A percentile compares a stretch with the other conserved stretches of the same genome.
These are phyloP conservation scores for Spiromastix sp. DNA, from an alignment of 2,329 filamentous ascomycete genomes.

Conservation along the genomic window DNA sequence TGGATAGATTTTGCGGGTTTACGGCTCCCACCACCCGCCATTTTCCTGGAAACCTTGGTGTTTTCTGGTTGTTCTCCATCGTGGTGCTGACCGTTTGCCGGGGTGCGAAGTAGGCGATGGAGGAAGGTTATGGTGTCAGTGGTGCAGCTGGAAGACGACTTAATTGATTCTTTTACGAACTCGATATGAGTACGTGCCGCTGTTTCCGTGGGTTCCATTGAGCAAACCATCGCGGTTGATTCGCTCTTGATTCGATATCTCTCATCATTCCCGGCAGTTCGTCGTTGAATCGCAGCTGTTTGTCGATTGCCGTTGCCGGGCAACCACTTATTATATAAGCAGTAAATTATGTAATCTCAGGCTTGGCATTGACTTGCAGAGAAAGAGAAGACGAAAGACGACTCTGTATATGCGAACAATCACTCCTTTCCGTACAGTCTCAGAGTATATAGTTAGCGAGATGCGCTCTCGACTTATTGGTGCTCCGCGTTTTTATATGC, in stretches of 20 bases:
- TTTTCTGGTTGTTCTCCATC: constrained; percentile 13
- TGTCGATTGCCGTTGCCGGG: constrained; percentile 1
- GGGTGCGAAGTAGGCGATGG: constrained; percentile 27
- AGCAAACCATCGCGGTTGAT: too few relatives aligned
- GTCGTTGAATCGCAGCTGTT: too few relatives aligned
- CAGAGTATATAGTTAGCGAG: too few relatives aligned
- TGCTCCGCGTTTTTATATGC: too few relatives aligned
- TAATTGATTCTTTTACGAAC: constrained; percentile 45
- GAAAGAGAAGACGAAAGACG: too few relatives aligned
- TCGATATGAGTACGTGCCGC: constrained; percentile 22
- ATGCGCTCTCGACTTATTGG: too few relatives aligned
- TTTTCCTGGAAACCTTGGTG: constrained; percentile 17
- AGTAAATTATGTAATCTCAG: too few relatives aligned
- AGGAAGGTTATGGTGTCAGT: constrained; percentile 29
- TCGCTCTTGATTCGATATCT: too few relatives aligned
- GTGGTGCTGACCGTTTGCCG: constrained; percentile 13
- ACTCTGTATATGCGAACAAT: too few relatives aligned
- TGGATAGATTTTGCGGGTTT: constrained; percentile 18
- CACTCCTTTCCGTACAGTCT: too few relatives aligned
- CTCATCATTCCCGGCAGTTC: too few relatives aligned
- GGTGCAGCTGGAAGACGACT: constrained; percentile 45
- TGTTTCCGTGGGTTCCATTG: constrained; percentile 2
- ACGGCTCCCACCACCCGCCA: constrained; percentile 15
- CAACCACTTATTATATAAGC: constrained; percentile 4
- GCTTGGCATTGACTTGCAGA: too few relatives aligned